Base-by-base conservation (phyloP, 495 filamentous ascomycete genomes). In the Penicillium odoratum region DNA sequence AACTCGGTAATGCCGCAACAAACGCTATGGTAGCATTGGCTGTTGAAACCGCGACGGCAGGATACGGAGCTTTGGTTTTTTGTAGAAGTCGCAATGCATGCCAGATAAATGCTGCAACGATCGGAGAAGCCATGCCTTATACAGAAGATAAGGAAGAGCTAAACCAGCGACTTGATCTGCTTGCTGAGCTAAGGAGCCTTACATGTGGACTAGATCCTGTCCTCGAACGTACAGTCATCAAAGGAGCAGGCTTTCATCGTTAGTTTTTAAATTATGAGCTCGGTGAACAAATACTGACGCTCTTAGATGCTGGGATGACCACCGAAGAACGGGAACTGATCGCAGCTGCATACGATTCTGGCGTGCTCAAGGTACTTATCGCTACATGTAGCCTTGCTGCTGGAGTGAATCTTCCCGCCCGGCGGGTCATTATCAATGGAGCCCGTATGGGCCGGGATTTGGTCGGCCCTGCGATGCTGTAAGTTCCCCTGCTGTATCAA, bases 311-410 rank as follows among this genome's bases (percentile, higher is more conserved):
- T 33, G 90, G 90, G 8, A 77, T 94, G 69, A 92, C 90, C 4
- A 86, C 80, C 0, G 90, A 94, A 72, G 90, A 94, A 69, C 82
- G 89, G 31, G 90, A 93, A 50, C 69, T 91, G 18, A 81, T 93
- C 48, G 86, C 87, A 4, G 79, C 79, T 36, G 86, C 88, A 10
- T 94, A 92, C 60, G 88, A 93, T 63, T 71, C 76, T 31, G 88
- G 90, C 1, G 71, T 80, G 4, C 60, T 94, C 30, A 90, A 84
- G 60, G 83, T 91, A 1, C 85, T 92, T 36, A 87, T 90, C 15
- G 91, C 90, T 18, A 94, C 90, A 13, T 91, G 89, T 57, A 91
- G 88, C 59, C 83, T 94, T 55, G 89, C 90, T n/a, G 90, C 90
- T 40, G 90, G 90, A 11, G 89, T 94, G 44, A 94, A 94, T 70